These are phyloP conservation scores for Sphagnum magellanicum DNA, from an alignment of 228 moss, liverwort and hornwort species.

Conservation along the genomic window DNA sequence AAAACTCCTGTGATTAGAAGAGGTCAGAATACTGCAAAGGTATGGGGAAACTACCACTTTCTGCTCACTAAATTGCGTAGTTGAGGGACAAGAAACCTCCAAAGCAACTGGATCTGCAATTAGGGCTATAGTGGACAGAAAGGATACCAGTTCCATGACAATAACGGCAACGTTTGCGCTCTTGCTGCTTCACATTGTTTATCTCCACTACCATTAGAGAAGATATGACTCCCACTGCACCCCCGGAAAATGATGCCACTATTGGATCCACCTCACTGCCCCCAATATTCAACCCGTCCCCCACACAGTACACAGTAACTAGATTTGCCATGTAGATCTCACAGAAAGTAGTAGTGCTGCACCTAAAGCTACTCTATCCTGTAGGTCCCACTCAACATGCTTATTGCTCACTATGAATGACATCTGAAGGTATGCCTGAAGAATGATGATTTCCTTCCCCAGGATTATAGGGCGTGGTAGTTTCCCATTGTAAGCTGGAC, in stretches of 20 bases:
- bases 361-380: no score
- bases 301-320: neutral
- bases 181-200: conserved; percentile 90
- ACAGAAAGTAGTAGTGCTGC: neutral
- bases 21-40: neutral
- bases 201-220: conserved; percentile 92
- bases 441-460: no score
- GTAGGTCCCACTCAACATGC: no score
- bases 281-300: neutral
- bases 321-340: neutral
- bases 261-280: conserved; percentile 93
- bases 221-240: conserved; percentile 87
- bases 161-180: conserved; percentile 88
- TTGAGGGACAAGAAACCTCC: neutral
- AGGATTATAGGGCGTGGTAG: no score
- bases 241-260: conserved; percentile 96
- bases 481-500: no score
- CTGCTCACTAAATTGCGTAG: neutral
- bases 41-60: neutral
- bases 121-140: no score
- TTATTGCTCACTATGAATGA: no score
- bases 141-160: conserved; percentile 81
- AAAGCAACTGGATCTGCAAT: neutral
- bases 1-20: neutral
- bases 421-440: no score